These are phyloP conservation scores for Alternaria gansuensis DNA, from an alignment of 2,329 filamentous ascomycete species.

Conservation along the genomic window DNA sequence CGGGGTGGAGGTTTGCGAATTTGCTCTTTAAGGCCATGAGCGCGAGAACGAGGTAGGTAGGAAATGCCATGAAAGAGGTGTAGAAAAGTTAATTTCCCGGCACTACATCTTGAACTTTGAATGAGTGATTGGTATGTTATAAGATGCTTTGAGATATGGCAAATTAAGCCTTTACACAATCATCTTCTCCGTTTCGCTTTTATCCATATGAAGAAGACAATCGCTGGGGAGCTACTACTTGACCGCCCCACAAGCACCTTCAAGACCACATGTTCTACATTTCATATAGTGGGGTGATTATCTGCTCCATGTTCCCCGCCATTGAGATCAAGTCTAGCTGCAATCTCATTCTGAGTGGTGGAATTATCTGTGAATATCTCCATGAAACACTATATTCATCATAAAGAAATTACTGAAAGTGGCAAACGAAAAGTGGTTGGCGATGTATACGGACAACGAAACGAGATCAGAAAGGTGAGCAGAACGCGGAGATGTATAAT, in stretches of 20 bases:
- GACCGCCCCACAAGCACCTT: not conserved
- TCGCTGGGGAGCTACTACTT: not conserved
- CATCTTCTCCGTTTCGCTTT: slow-evolving; percentile 2
- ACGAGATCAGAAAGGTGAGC: not conserved
- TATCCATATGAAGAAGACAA: slow-evolving; percentile 7
- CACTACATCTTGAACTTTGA: not conserved
- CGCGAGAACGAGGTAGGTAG: slow-evolving; percentile 17
- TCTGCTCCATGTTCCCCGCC: not conserved
- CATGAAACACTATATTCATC: not conserved
- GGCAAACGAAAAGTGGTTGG: not conserved
- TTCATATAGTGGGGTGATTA: not conserved
- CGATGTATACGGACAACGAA: not conserved
- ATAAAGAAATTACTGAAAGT: not conserved
- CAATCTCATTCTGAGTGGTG: not conserved
- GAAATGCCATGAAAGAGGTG: slow-evolving; percentile 16
- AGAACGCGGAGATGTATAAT: not conserved
- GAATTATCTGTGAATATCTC: not conserved
- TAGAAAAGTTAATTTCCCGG: too few species aligned
- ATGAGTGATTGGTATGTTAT: not conserved
- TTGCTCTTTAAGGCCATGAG: slow-evolving; percentile 10
- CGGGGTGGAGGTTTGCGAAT: not conserved
- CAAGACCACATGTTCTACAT: not conserved
- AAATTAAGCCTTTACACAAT: slow-evolving; percentile 10
- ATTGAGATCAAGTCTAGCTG: not conserved
- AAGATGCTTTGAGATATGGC: not conserved